Conservation (phyloP, 2,329 filamentous ascomycete genomes). For the Pseudogymnoascus sp. region DNA sequence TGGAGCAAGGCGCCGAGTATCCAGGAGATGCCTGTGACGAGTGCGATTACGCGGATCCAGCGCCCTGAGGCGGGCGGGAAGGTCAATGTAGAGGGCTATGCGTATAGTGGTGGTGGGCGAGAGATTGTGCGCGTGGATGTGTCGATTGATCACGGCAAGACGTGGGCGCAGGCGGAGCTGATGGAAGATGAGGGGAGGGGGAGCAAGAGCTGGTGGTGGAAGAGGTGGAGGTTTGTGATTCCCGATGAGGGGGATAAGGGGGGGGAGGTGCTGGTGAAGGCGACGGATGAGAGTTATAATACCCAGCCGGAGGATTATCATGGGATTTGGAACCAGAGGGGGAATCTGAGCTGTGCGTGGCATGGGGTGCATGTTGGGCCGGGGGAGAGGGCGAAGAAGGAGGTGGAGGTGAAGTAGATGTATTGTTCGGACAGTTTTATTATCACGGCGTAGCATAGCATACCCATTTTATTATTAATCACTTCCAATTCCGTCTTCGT, state of each 20-base stretch:
- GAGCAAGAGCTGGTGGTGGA: conserved; percentile 55
- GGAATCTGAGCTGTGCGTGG: conserved; percentile 62
- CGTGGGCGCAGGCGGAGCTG: conserved; percentile 56
- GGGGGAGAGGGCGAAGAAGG: conserved; percentile 6
- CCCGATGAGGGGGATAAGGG: conserved; percentile 29
- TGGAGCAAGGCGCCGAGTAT: conserved; percentile 58
- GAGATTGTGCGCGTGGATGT: conserved; percentile 58
- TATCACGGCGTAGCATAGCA: not conserved
- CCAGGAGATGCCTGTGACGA: conserved; percentile 61
- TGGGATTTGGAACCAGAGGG: conserved; percentile 56
- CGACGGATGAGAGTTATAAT: conserved; percentile 59
- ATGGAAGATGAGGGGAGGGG: conserved; percentile 43
- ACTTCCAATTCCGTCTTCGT: not conserved
- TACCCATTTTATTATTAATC: not conserved
- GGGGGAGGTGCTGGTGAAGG: conserved; percentile 55
- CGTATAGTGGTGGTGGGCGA: conserved; percentile 58
- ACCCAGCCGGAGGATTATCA: conserved; percentile 56
- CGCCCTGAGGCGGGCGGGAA: not conserved
- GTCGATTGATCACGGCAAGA: conserved; percentile 52
- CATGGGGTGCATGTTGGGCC: conserved; percentile 41
- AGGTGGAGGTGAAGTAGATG: conserved; percentile 13
- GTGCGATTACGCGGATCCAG: conserved; percentile 46
- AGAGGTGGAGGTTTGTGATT: conserved; percentile 49
- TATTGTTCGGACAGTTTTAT: too few species aligned
- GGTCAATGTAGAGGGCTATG: conserved; percentile 47